A percentile compares a stretch with the other conserved stretches of the same genome.
Evolutionary conservation across 2,329 filamentous ascomycete species (phyloP).

Genomic region (Metarhizium album): DNA sequence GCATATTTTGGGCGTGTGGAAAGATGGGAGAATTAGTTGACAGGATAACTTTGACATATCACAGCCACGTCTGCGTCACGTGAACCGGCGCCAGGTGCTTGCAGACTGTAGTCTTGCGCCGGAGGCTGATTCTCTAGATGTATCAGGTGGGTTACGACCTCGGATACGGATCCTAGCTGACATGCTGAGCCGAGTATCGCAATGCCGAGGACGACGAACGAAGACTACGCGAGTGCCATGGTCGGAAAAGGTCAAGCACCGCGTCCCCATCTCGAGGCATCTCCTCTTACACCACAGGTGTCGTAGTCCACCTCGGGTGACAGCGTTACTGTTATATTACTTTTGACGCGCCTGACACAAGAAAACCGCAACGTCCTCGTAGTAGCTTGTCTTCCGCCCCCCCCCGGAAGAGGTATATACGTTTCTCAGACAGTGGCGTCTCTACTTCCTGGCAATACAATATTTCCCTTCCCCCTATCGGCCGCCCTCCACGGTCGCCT

Average conservation of each 20-base stretch:
- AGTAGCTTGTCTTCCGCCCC: constrained; percentile 17
- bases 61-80: neutral
- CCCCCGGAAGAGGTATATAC: constrained; percentile 28
- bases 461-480: constrained; percentile 18
- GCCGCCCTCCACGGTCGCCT: constrained; percentile 35
- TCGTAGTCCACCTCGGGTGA: neutral
- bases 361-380: constrained; percentile 6
- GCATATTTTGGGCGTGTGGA: neutral
- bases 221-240: too few relatives aligned
- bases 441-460: neutral
- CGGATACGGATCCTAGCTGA: too few relatives aligned
- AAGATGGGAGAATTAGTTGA: neutral
- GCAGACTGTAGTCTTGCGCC: too few relatives aligned
- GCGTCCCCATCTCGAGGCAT: neutral
- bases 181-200: too few relatives aligned
- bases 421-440: constrained; percentile 8
- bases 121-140: too few relatives aligned
- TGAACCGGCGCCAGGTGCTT: neutral
- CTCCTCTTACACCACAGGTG: neutral
- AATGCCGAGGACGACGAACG: too few relatives aligned
- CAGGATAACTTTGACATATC: neutral
- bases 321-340: neutral
- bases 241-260: neutral
- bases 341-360: neutral
- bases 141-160: too few relatives aligned